phyloP scores from a whole-genome alignment of 805 yeast genomes.

The Spathaspora sp. region DNA sequence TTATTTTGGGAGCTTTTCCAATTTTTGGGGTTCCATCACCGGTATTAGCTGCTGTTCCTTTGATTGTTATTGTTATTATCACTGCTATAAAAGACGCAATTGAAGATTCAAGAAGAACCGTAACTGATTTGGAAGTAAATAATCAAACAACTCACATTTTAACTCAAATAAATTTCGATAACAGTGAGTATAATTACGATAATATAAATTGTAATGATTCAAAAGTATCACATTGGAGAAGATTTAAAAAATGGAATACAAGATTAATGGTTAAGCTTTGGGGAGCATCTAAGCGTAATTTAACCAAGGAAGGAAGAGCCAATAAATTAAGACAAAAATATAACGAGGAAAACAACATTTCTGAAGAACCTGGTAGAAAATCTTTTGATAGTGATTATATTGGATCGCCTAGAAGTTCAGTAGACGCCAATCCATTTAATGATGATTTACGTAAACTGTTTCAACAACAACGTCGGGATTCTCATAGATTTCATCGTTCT shows the following conservation, averaged over 20 bases:
- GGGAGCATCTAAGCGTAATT: constrained; percentile 23
- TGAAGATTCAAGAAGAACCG: constrained; percentile 75
- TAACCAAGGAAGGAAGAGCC: constrained; percentile 35
- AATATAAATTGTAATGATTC: constrained; percentile 65
- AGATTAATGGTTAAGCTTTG: constrained; percentile 24
- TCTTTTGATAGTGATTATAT: constrained; percentile 30
- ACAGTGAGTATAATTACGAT: constrained; percentile 19
- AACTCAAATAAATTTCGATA: constrained; percentile 20
- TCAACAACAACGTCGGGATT: constrained; percentile 12
- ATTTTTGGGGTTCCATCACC: constrained; percentile 83
- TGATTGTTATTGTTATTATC: constrained; percentile 69
- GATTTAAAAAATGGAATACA: constrained; percentile 53
- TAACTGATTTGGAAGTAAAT: constrained; percentile 69
- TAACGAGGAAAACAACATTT: constrained; percentile 2
- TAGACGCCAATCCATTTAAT: constrained; percentile 14
- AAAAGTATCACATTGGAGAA: constrained; percentile 64
- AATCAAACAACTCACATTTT: constrained; percentile 70
- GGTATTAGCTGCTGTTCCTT: constrained; percentile 69
- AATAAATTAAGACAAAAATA: constrained; percentile 19
- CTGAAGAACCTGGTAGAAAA: constrained; percentile 15
- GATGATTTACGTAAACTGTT: constrained; percentile 12
- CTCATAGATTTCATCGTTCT: constrained; percentile 1
- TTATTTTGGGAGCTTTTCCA: constrained; percentile 73
- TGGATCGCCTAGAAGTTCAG: constrained; percentile 13
- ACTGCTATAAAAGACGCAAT: constrained; percentile 79